A percentile compares a stretch with the other conserved stretches of the same genome.
Evolutionary conservation across 441 rosid species (phyloP).

Genomic region (Geranium incanum): DNA sequence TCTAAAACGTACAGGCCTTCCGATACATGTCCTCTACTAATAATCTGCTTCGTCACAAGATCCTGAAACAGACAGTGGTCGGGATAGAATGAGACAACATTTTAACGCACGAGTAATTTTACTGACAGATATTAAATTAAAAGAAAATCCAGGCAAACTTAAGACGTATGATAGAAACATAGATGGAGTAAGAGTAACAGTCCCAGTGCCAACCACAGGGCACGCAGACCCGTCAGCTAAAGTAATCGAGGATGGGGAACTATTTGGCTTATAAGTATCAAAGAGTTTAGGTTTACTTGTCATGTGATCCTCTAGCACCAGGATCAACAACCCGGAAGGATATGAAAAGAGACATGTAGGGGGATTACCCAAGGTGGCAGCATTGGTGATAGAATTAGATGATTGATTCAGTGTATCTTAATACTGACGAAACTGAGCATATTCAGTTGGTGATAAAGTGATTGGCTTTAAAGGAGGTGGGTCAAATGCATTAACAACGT

Average conservation of each 20-base stretch:
- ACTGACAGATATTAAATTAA: background rate
- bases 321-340: background rate
- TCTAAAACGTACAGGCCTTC: background rate
- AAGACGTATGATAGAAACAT: background rate
- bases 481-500: background rate
- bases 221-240: background rate
- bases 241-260: background rate
- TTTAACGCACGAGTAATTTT: background rate
- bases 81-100: background rate
- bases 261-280: background rate
- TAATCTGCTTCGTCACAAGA: constrained; percentile 8
- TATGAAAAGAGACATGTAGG: background rate
- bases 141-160: background rate
- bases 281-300: background rate
- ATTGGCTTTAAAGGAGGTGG: background rate
- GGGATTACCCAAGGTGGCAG: background rate
- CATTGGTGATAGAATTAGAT: background rate
- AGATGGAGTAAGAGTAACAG: too few species aligned
- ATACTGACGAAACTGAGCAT: background rate
- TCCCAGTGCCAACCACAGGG: too few species aligned
- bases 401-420: background rate
- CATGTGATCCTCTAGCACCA: background rate
- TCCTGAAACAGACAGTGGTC: constrained; percentile 8
- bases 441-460: background rate
- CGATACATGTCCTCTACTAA: background rate